Evolutionary conservation across 2,329 filamentous ascomycete species (phyloP).

Genomic region (Polytolypa hystricis): DNA sequence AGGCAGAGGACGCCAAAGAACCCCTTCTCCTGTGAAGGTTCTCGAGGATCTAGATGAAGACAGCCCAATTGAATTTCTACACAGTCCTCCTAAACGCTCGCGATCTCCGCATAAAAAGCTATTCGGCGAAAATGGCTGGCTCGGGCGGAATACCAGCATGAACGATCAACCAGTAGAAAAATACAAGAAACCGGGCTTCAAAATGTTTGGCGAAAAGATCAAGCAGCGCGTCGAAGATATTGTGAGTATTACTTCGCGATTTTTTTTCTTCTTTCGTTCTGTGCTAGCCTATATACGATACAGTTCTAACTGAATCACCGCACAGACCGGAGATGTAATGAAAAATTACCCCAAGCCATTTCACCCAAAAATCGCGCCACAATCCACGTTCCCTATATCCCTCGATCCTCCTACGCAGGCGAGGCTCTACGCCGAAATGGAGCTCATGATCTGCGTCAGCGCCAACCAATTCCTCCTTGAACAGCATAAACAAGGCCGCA

Average conservation of each 20-base stretch:
- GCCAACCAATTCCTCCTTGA: conserved; percentile 35
- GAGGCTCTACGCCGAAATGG: conserved; percentile 35
- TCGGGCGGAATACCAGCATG: conserved; percentile 25
- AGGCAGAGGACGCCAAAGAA: conserved; percentile 6
- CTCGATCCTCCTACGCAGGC: conserved; percentile 31
- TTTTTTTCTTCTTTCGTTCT: conserved; percentile 1
- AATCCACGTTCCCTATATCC: conserved; percentile 26
- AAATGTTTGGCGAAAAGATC: conserved; percentile 27
- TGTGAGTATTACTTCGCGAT: conserved; percentile 16
- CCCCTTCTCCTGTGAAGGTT: conserved; percentile 15
- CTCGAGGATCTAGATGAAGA: conserved; percentile 18
- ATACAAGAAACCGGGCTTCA: conserved; percentile 22
- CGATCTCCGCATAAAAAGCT: conserved; percentile 31
- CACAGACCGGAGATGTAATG: conserved; percentile 19
- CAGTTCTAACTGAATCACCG: background rate
- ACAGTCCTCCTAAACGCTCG: conserved; percentile 13
- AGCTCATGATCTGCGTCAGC: conserved; percentile 34
- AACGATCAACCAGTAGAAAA: conserved; percentile 18
- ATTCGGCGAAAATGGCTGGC: conserved; percentile 33
- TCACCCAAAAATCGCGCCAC: conserved; percentile 11
- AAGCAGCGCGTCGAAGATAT: conserved; percentile 28
- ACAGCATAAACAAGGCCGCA: conserved; percentile 29
- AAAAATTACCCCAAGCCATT: conserved; percentile 11
- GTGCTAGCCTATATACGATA: background rate
- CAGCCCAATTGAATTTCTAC: conserved; percentile 10